Evolutionary conservation across 169 alveolate species (phyloP).

Genomic region (Cryptosporidium meleagridis): DNA sequence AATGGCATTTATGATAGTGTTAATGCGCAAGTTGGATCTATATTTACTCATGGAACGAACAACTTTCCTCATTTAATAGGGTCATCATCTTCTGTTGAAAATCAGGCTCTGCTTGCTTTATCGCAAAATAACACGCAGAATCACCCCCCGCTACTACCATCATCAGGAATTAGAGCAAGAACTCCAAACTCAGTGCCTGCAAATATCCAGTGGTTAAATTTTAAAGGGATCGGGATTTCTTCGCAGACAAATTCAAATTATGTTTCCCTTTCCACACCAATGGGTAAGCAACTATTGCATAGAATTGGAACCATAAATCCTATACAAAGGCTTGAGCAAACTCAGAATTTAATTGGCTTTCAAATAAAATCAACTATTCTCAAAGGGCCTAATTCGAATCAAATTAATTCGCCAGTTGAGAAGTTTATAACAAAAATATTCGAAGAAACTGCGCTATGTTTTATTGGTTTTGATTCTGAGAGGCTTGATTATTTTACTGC

Average conservation of each 20-base stretch:
- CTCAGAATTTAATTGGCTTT: background rate
- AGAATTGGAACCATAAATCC: slow-evolving; percentile 64
- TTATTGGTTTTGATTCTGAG: slow-evolving; percentile 62
- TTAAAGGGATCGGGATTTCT: slow-evolving; percentile 54
- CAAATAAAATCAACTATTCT: background rate
- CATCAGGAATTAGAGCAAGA: slow-evolving; percentile 31
- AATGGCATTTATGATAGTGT: slow-evolving; percentile 36
- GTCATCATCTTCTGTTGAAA: slow-evolving; percentile 49
- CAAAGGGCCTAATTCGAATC: background rate
- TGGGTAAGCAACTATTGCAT: slow-evolving; percentile 63
- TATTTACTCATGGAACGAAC: background rate
- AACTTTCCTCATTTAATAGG: background rate
- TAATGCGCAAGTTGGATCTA: slow-evolving; percentile 24
- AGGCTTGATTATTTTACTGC: slow-evolving; percentile 57
- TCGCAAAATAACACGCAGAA: background rate
- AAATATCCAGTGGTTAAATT: slow-evolving; percentile 39
- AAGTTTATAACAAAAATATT: slow-evolving; percentile 10
- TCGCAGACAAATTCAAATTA: slow-evolving; percentile 11
- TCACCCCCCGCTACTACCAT: slow-evolving; percentile 12
- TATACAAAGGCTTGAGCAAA: slow-evolving; percentile 53
- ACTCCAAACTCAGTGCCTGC: slow-evolving; percentile 34
- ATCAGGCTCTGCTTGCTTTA: slow-evolving; percentile 14
- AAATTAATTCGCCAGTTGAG: background rate
- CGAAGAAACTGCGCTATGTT: slow-evolving; percentile 58
- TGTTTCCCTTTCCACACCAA: slow-evolving; percentile 64